Evolutionary conservation across 2,329 filamentous ascomycete species (phyloP).

Genomic region (Neocatenulostroma microsporum): DNA sequence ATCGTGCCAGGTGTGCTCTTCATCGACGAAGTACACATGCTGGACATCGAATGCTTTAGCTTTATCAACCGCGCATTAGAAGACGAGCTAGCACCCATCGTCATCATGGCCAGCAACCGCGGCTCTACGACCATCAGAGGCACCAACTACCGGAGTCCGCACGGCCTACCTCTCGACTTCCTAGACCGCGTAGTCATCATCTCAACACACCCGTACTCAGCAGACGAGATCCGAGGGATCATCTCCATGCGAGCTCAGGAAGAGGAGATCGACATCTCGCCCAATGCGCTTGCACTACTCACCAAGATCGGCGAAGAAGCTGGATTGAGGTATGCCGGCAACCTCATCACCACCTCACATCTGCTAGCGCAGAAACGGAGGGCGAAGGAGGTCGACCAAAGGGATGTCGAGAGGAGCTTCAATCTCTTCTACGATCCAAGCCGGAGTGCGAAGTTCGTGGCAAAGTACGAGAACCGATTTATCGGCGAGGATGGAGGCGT

Average conservation of each 20-base stretch:
- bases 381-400: constrained; percentile 71
- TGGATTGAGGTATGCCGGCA: constrained; percentile 90
- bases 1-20: constrained; percentile 96
- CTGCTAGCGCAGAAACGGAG: constrained; percentile 79
- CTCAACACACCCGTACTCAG: constrained; percentile 75
- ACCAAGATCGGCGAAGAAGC: constrained; percentile 94
- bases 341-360: constrained; percentile 91
- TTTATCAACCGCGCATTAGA: constrained; percentile 97
- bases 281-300: constrained; percentile 82
- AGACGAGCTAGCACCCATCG: constrained; percentile 87
- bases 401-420: constrained; percentile 91
- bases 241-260: constrained; percentile 87
- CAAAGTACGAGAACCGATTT: constrained; percentile 82
- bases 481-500: constrained; percentile 82
- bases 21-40: constrained; percentile 99
- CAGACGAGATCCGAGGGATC: constrained; percentile 86
- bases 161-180: constrained; percentile 91
- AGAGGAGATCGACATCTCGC: constrained; percentile 85
- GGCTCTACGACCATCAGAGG: constrained; percentile 86
- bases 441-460: constrained; percentile 83
- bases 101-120: constrained; percentile 98
- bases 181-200: constrained; percentile 94
- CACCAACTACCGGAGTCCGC: constrained; percentile 86
- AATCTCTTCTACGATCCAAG: constrained; percentile 85
- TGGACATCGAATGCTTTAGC: constrained; percentile 98